Percentiles rank a stretch among this genome's conserved stretches.
Evolutionary conservation across 495 filamentous ascomycete species (phyloP).

Genomic region (Penicillium antarcticum): DNA sequence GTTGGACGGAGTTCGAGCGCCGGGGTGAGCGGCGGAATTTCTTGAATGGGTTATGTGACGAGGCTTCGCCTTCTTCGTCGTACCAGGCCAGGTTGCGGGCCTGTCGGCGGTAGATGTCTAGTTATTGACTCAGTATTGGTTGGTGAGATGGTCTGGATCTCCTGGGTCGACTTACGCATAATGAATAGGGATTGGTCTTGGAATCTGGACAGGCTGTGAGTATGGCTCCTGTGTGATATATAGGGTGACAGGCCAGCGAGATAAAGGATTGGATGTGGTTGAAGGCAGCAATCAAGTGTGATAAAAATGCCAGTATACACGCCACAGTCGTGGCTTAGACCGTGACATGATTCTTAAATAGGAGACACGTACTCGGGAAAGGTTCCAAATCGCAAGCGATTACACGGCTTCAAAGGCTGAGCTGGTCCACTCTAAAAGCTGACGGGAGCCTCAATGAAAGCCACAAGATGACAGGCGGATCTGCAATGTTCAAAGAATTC

Average conservation of each 20-base stretch:
- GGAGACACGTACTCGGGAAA: not conserved
- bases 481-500: not conserved
- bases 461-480: conserved; percentile 3
- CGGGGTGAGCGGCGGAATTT: conserved; percentile 33
- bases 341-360: not conserved
- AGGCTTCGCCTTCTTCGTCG: conserved; percentile 38
- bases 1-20: conserved; percentile 30
- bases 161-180: conserved; percentile 2
- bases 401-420: not conserved
- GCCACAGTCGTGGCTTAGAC: not conserved
- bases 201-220: not conserved
- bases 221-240: not conserved
- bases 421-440: not conserved
- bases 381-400: not conserved
- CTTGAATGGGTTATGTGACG: conserved; percentile 49
- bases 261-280: not conserved
- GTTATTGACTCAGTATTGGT: not conserved
- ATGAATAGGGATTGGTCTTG: not conserved
- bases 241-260: not conserved
- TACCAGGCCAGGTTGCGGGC: conserved; percentile 49
- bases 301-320: not conserved
- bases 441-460: not conserved
- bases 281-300: not conserved
- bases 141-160: not conserved
- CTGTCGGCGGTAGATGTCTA: conserved; percentile 44